Percentiles rank a stretch among this genome's conserved stretches.
phyloP scores from a whole-genome alignment of 768 basidiomycete species.

The Daedalea quercina region DNA sequence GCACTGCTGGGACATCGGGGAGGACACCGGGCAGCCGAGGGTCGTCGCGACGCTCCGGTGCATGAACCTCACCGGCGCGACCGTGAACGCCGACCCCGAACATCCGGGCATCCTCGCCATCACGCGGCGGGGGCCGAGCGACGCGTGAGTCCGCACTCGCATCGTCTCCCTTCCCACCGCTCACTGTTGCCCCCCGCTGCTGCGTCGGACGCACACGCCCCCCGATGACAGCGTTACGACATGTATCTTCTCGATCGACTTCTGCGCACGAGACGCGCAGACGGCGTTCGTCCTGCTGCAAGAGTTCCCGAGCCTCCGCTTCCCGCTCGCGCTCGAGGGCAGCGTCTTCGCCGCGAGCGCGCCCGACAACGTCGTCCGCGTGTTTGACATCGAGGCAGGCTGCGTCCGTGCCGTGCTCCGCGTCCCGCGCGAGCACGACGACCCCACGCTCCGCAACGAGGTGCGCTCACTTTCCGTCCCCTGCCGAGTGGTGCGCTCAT shows the following conservation, averaged over 20 bases:
- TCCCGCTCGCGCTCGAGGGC: slow-evolving; percentile 3
- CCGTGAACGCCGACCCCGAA: slow-evolving; percentile 35
- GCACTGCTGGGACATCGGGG: slow-evolving; percentile 52
- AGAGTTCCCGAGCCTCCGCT: slow-evolving; percentile 7
- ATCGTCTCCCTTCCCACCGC: not conserved
- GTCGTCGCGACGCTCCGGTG: slow-evolving; percentile 39
- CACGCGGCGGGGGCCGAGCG: slow-evolving; percentile 1
- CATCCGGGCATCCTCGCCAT: slow-evolving; percentile 35
- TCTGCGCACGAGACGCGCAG: not conserved
- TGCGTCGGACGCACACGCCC: not conserved
- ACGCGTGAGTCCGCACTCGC: not conserved
- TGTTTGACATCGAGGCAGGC: slow-evolving; percentile 9
- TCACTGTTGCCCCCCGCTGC: not conserved
- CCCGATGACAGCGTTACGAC: slow-evolving; percentile 10
- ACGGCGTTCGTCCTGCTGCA: slow-evolving; percentile 3
- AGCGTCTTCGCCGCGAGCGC: slow-evolving; percentile 6
- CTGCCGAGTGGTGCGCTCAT: not conserved
- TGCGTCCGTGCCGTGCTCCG: slow-evolving; percentile 2
- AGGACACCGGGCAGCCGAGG: not conserved
- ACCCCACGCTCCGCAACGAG: slow-evolving; percentile 7
- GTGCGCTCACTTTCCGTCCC: not conserved
- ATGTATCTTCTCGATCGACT: slow-evolving; percentile 5
- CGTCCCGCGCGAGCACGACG: slow-evolving; percentile 5
- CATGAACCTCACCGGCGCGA: slow-evolving; percentile 28
- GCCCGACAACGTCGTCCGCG: slow-evolving; percentile 6